phyloP scores from a whole-genome alignment of 176 grass and related monocot genomes.

The Echinochloa phyllopogon region DNA sequence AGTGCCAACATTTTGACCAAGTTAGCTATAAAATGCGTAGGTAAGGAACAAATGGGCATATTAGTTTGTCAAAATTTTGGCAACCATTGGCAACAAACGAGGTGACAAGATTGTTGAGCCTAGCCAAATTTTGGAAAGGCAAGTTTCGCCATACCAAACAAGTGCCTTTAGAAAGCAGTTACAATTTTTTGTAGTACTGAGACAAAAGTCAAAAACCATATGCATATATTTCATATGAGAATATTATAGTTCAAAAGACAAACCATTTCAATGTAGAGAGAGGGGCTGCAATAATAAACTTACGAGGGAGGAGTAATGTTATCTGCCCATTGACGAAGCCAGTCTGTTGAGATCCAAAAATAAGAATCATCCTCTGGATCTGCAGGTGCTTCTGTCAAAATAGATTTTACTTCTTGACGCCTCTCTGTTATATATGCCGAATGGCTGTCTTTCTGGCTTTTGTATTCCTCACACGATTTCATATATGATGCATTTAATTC shows the following conservation, averaged over 20 bases:
- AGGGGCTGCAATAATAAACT: slow-evolving; percentile 45
- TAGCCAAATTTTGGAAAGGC: background rate
- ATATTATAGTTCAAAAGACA: slow-evolving; percentile 25
- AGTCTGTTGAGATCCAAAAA: slow-evolving; percentile 97
- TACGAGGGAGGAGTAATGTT: slow-evolving; percentile 71
- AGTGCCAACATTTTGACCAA: background rate
- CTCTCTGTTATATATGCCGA: slow-evolving; percentile 70
- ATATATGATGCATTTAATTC: slow-evolving; percentile 65
- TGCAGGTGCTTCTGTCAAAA: slow-evolving; percentile 79
- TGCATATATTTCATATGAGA: slow-evolving; percentile 13
- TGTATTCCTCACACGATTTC: slow-evolving; percentile 77
- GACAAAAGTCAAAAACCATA: background rate
- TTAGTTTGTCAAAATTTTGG: slow-evolving; percentile 13
- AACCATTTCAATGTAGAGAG: slow-evolving; percentile 4
- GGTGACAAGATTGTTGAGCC: background rate
- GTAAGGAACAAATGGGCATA: background rate
- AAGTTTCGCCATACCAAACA: background rate
- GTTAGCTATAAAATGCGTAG: background rate
- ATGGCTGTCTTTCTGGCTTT: slow-evolving; percentile 71
- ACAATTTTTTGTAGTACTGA: background rate
- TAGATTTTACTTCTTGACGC: slow-evolving; percentile 85
- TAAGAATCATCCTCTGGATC: slow-evolving; percentile 66
- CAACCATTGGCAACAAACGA: background rate
- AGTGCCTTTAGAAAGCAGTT: background rate
- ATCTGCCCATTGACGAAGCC: slow-evolving; percentile 98